Base-by-base conservation (phyloP, 2,329 filamentous ascomycete genomes). In the Exophiala spinifera region DNA sequence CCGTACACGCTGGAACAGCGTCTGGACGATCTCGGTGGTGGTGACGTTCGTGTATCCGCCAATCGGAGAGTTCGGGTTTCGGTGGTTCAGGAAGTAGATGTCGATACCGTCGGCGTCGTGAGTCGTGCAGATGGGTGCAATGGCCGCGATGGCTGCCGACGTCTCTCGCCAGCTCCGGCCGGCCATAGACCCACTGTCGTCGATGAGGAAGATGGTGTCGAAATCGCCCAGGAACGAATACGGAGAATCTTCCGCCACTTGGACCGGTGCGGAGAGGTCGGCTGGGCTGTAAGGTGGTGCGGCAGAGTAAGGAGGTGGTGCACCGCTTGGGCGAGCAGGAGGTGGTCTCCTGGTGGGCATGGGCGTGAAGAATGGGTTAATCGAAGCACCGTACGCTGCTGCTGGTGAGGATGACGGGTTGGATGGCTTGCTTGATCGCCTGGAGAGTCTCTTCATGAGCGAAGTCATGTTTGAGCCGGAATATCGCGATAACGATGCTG, bases 131-230 rank as follows among this genome's bases (percentile, higher is more conserved):
- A 96, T 87, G 0, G 89, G 89, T 0, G 89, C 81, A 65, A 97
- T 91, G 45, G 83, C 78, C 28, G 79, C 73, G 1, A 97, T 80
- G 1, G 87, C 89, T 7, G 79, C 75, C 21, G 79, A 74, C 0
- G 89, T 88, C 69, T 96, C 88, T 11, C 74, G 70, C 92, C 92
- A 97, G 19, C 79, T 80, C n/a, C 74, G 67, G 14, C 87, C 89
- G 1, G 77, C 75, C 92, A 97, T 97, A 63, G 87, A 91, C 4
- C 84, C 83, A n/a, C 86, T 91, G 74, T 97, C 92, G 67, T 97
- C 92, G 66, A 97, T 89, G 1, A 97, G 73, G 69, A 97, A 91
- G 52, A 92, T 74, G 28, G 91, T 96, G 72, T 97, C 90, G 67
- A 96, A 96, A 14, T 78, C 78, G 39, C 73, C 69, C 4, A 97